A percentile compares a stretch with the other conserved stretches of the same genome.
phyloP scores from a whole-genome alignment of 2,329 filamentous ascomycete species.

The Trichoderma sp. region DNA sequence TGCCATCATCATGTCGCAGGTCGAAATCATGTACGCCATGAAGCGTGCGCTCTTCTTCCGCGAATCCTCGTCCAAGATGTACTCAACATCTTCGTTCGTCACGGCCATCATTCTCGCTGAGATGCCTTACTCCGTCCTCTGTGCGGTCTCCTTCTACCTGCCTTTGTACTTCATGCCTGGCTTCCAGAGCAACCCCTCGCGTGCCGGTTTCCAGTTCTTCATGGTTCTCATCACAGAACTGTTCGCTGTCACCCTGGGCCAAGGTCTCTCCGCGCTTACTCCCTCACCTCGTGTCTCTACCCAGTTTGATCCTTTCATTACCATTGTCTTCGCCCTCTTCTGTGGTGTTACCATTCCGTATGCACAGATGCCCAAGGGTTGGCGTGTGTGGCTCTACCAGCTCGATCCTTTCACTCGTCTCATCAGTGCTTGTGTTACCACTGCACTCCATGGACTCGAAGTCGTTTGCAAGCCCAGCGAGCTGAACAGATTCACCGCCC shows the following conservation, averaged over 20 bases:
- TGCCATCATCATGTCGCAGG: conserved; percentile 76
- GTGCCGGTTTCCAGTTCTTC: conserved; percentile 84
- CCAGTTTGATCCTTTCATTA: conserved; percentile 77
- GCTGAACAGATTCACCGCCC: conserved; percentile 66
- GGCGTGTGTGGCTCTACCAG: conserved; percentile 77
- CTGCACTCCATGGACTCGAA: conserved; percentile 63
- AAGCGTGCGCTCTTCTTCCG: conserved; percentile 81
- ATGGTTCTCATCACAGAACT: conserved; percentile 80
- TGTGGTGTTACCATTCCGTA: conserved; percentile 82
- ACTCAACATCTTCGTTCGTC: conserved; percentile 75
- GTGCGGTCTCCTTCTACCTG: conserved; percentile 76
- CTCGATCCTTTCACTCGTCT: conserved; percentile 81
- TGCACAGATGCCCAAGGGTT: conserved; percentile 74
- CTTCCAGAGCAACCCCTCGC: conserved; percentile 58
- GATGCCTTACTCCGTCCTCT: conserved; percentile 78
- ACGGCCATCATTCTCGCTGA: conserved; percentile 77
- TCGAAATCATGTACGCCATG: conserved; percentile 76
- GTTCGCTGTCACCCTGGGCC: conserved; percentile 78
- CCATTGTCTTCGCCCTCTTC: conserved; percentile 81
- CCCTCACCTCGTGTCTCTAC: conserved; percentile 76
- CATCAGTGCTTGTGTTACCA: conserved; percentile 76
- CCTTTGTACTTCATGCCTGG: conserved; percentile 83
- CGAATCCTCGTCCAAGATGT: conserved; percentile 82
- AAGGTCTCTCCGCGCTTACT: conserved; percentile 72
- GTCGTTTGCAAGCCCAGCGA: conserved; percentile 63